phyloP scores from a whole-genome alignment of 2,329 filamentous ascomycete genomes.

The Beauveria pseudobassiana region DNA sequence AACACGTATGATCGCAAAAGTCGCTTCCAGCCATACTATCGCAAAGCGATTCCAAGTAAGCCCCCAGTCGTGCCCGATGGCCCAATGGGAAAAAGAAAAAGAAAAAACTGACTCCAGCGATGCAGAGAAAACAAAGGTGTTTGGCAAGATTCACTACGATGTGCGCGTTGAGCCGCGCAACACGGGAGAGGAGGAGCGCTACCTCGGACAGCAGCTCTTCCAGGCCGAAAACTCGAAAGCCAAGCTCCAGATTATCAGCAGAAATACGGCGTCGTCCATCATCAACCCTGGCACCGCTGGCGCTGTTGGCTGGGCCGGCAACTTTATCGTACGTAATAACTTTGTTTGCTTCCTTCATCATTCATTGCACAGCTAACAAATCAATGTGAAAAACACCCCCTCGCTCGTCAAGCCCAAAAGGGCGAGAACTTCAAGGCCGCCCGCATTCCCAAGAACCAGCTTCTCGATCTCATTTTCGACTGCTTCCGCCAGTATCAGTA shows the following conservation, averaged over 20 bases:
- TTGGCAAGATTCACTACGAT: slow-evolving; percentile 67
- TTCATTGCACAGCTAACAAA: not conserved
- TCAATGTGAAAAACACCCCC: slow-evolving; percentile 40
- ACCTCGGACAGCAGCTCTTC: slow-evolving; percentile 51
- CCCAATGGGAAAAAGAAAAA: not conserved
- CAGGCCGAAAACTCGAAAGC: slow-evolving; percentile 43
- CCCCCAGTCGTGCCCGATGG: not conserved
- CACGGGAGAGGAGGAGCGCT: slow-evolving; percentile 59
- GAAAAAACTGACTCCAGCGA: slow-evolving; percentile 16
- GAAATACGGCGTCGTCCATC: slow-evolving; percentile 41
- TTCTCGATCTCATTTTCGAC: slow-evolving; percentile 76
- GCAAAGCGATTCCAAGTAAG: slow-evolving; percentile 68
- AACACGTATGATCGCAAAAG: slow-evolving; percentile 37
- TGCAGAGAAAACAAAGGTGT: slow-evolving; percentile 70
- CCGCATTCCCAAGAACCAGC: slow-evolving; percentile 80
- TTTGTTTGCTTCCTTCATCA: not conserved
- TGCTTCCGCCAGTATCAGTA: slow-evolving; percentile 83
- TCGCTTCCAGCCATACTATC: slow-evolving; percentile 52
- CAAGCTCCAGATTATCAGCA: slow-evolving; percentile 43
- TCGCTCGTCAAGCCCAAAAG: slow-evolving; percentile 49
- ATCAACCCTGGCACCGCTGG: slow-evolving; percentile 46
- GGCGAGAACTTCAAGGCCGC: slow-evolving; percentile 72
- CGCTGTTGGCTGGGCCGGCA: slow-evolving; percentile 30
- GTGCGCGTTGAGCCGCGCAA: slow-evolving; percentile 66
- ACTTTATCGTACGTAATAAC: slow-evolving; percentile 48